These are phyloP conservation scores for Microsporum audouinii DNA, from an alignment of 2,329 filamentous ascomycete species.

Conservation along the genomic window DNA sequence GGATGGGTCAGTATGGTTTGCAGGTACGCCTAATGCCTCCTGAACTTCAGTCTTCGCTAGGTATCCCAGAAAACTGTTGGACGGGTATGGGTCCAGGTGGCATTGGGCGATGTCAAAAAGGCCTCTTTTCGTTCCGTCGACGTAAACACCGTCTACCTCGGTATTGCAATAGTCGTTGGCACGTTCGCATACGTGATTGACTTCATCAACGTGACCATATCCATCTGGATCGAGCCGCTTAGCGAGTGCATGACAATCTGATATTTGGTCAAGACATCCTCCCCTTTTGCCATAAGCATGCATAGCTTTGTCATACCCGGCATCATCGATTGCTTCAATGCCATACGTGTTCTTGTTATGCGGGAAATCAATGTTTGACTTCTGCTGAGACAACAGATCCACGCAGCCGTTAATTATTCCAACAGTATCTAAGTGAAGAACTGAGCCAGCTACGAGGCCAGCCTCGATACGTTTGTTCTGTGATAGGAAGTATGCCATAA, in stretches of 20 bases:
- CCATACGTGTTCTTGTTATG: slow-evolving; percentile 48
- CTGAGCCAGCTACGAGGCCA: slow-evolving; percentile 19
- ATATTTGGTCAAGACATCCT: slow-evolving; percentile 47
- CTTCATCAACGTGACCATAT: slow-evolving; percentile 33
- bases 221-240: slow-evolving; percentile 40
- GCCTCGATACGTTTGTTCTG: slow-evolving; percentile 30
- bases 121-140: slow-evolving; percentile 38
- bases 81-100: slow-evolving; percentile 42
- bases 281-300: slow-evolving; percentile 36
- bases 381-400: slow-evolving; percentile 46
- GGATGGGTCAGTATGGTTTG: slow-evolving; percentile 46
- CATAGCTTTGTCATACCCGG: slow-evolving; percentile 40
- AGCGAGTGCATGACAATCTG: slow-evolving; percentile 40
- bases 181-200: slow-evolving; percentile 35
- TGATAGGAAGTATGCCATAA: slow-evolving; percentile 29
- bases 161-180: slow-evolving; percentile 44
- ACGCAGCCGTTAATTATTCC: slow-evolving; percentile 50
- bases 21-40: slow-evolving; percentile 43
- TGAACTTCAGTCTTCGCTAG: slow-evolving; percentile 49
- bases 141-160: slow-evolving; percentile 40
- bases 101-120: slow-evolving; percentile 49
- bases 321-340: slow-evolving; percentile 27
- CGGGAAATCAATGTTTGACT: slow-evolving; percentile 41
- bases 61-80: slow-evolving; percentile 43
- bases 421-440: slow-evolving; percentile 43